These are phyloP conservation scores for Cercophora samala DNA, from an alignment of 495 filamentous ascomycete species.

Conservation along the genomic window DNA sequence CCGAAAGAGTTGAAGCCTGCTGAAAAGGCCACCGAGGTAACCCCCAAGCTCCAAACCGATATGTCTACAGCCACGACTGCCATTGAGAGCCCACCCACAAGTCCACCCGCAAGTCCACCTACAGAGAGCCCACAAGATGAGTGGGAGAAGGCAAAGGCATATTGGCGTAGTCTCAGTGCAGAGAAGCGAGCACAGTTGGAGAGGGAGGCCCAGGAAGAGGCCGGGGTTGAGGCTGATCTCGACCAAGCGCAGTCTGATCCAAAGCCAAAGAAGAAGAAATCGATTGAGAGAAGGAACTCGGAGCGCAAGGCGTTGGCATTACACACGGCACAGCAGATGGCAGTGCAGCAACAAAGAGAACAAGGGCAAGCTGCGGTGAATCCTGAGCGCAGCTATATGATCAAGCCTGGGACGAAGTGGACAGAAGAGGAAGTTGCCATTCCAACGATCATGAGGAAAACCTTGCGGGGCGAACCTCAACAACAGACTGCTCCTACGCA, in stretches of 20 bases:
- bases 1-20: constrained; percentile 1
- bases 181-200: constrained; percentile 57
- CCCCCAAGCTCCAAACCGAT: constrained; percentile 11
- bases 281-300: constrained; percentile 28
- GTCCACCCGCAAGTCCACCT: constrained; percentile 21
- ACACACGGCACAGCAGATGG: constrained; percentile 30
- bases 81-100: constrained; percentile 21
- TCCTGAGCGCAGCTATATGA: constrained; percentile 39
- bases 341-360: constrained; percentile 20
- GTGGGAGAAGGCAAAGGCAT: constrained; percentile 61
- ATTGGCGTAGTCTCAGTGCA: constrained; percentile 60
- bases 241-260: constrained; percentile 36
- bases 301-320: constrained; percentile 31
- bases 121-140: constrained; percentile 38
- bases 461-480: constrained; percentile 22
- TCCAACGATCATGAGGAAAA: constrained; percentile 28
- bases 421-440: constrained; percentile 15
- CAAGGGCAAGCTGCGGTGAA: background rate
- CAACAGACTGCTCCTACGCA: constrained; percentile 13
- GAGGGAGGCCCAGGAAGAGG: constrained; percentile 49
- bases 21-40: background rate
- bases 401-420: constrained; percentile 43
- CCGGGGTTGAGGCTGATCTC: constrained; percentile 43
- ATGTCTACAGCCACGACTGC: constrained; percentile 17
- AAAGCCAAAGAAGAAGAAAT: constrained; percentile 43